A percentile compares a stretch with the other conserved stretches of the same genome.
These are phyloP conservation scores for Tetrapisispora iriomotensis DNA, from an alignment of 805 yeast genomes.

Conservation along the genomic window DNA sequence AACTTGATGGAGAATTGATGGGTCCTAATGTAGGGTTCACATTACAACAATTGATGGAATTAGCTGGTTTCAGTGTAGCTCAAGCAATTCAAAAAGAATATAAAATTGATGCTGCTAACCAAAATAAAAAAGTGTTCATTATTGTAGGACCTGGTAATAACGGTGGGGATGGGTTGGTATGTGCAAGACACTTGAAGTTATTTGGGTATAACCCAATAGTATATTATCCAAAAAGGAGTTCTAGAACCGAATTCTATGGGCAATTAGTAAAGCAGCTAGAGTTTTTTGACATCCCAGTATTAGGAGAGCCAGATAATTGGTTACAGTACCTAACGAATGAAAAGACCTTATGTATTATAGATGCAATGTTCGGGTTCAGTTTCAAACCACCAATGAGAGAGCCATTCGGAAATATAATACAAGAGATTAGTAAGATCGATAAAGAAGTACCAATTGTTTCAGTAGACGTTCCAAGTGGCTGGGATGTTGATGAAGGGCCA, in stretches of 20 bases:
- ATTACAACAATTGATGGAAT: slow-evolving; percentile 57
- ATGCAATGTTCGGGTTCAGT: slow-evolving; percentile 87
- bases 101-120: slow-evolving; percentile 36
- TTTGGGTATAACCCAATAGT: slow-evolving; percentile 72
- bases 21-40: slow-evolving; percentile 46
- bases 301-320: slow-evolving; percentile 33
- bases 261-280: slow-evolving; percentile 58
- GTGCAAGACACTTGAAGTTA: slow-evolving; percentile 78
- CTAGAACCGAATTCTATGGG: slow-evolving; percentile 44
- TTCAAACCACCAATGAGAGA: slow-evolving; percentile 79
- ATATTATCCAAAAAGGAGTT: slow-evolving; percentile 65
- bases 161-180: slow-evolving; percentile 93
- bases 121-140: slow-evolving; percentile 43
- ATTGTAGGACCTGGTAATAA: slow-evolving; percentile 95
- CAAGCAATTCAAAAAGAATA: slow-evolving; percentile 64
- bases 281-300: slow-evolving; percentile 50
- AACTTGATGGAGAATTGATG: slow-evolving; percentile 81
- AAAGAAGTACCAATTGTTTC: slow-evolving; percentile 51
- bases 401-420: slow-evolving; percentile 52
- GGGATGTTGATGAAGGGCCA: slow-evolving; percentile 93
- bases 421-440: slow-evolving; percentile 30
- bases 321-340: slow-evolving; percentile 21
- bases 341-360: slow-evolving; percentile 47
- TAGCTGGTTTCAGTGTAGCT: slow-evolving; percentile 93
- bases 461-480: slow-evolving; percentile 90